A percentile compares a stretch with the other conserved stretches of the same genome.
phyloP scores from a whole-genome alignment of 2,329 filamentous ascomycete genomes.

The Daldinia sp. region DNA sequence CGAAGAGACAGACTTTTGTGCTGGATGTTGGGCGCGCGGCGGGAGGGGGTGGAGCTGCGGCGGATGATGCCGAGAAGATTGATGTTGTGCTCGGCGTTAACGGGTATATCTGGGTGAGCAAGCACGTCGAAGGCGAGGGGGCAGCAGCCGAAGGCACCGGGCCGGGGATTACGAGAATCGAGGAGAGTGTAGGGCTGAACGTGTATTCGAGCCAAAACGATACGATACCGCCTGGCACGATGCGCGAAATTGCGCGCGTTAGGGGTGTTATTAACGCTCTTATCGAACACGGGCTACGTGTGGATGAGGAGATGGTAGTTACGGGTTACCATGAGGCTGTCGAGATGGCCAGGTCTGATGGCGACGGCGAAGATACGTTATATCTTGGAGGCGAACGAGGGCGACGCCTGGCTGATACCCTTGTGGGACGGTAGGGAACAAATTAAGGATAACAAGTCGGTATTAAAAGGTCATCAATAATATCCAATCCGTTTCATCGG shows the following conservation, averaged over 20 bases:
- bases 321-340: conserved; percentile 83
- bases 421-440: conserved; percentile 45
- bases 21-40: conserved; percentile 60
- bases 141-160: conserved; percentile 55
- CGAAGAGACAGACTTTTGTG: conserved; percentile 88
- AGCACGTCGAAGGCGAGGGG: conserved; percentile 73
- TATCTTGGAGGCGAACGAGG: conserved; percentile 68
- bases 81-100: conserved; percentile 94
- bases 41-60: conserved; percentile 40
- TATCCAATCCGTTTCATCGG: background rate
- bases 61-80: conserved; percentile 67
- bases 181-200: conserved; percentile 83
- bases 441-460: background rate
- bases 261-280: conserved; percentile 82
- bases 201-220: conserved; percentile 98
- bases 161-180: conserved; percentile 78
- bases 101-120: conserved; percentile 94
- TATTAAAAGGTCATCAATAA: background rate
- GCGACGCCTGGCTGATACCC: conserved; percentile 56
- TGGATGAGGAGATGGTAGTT: conserved; percentile 90
- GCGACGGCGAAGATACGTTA: conserved; percentile 63
- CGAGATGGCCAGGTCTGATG: conserved; percentile 72
- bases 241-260: conserved; percentile 87
- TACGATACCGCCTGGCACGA: conserved; percentile 75
- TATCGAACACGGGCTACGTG: conserved; percentile 80